Evolutionary conservation across 805 yeast species (phyloP), one percentile per base, ranked within the genome.

Genomic region (Saccharomycopsis schoenii): DNA sequence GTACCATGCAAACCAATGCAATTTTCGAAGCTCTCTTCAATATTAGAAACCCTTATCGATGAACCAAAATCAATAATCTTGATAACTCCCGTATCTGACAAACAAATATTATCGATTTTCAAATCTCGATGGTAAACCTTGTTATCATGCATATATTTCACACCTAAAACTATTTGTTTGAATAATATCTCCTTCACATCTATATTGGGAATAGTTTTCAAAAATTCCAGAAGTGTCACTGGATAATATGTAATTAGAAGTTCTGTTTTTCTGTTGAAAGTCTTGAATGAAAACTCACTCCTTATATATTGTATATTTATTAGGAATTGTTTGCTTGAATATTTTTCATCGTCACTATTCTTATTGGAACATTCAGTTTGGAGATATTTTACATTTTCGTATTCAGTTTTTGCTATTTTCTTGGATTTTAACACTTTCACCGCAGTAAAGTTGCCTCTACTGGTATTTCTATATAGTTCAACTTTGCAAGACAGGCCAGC

Each of bases 121-220:
- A 92, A 76, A 69, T 92, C 97, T 68, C 97, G 87, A 72, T 92
- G 97, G 0, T 97, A 92, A 25, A 92, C 91, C 36, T 97, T 97
- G 72, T 85, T 89, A 11, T 83, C 80, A 72, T 92, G 97, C 84
- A 93, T 83, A 72, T 88, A 89, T 29, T 83, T 79, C 40, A 92
- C 80, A 1, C 96, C 97, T 65, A 84, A 82, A 64, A 91, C 75
- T 41, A 90, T 80, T 71, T 92, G 97, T 69, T 91, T 91, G 76
- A 90, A 82, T 8, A 63, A 14, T 19, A 34, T 2, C 9, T 61
- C 55, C 50, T 57, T 58, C 19, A 34, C 40, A 10, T 19, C 25
- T 8, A 41, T 15, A 19, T 15, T 21, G 4, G 65, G 65, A 1
- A 6, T 8, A 14, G 41, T 17, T 1, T 56, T 56, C 3, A 63